A percentile compares a stretch with the other conserved stretches of the same genome.
Conservation (phyloP, 1,284 basidiomycete genomes). For the Naganishia sp. region DNA sequence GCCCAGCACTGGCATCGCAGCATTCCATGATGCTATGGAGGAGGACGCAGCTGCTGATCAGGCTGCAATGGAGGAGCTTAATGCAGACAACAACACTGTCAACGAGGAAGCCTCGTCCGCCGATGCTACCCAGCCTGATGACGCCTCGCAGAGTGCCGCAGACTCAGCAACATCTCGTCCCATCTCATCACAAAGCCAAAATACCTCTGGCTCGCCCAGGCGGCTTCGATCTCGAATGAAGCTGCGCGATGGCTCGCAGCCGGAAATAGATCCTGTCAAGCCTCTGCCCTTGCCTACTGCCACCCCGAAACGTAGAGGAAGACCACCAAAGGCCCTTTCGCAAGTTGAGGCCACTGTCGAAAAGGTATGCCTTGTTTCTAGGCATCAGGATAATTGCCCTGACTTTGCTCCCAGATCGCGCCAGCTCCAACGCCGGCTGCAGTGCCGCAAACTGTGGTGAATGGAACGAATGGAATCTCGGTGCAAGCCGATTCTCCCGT, state of each 20-base stretch:
- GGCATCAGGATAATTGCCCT: no score
- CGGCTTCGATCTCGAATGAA: constrained; percentile 19
- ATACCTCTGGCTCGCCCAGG: background rate
- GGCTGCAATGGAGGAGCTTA: constrained; percentile 10
- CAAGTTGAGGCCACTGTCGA: background rate
- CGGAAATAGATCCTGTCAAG: background rate
- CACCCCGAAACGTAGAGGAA: constrained; percentile 7
- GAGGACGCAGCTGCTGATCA: constrained; percentile 24
- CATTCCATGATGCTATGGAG: constrained; percentile 26
- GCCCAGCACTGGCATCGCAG: constrained; percentile 19
- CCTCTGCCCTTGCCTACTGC: background rate
- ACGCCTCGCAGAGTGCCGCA: background rate
- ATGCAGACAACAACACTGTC: no score
- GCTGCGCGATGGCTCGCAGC: constrained; percentile 12
- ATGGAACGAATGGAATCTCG: background rate
- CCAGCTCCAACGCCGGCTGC: no score
- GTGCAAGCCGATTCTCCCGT: background rate
- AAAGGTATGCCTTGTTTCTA: no score
- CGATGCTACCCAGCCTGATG: no score
- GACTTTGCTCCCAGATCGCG: background rate
- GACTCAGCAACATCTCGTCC: constrained; percentile 15
- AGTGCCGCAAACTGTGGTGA: background rate
- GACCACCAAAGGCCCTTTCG: background rate
- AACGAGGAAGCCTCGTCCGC: no score
- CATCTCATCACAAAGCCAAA: constrained; percentile 4